Base-by-base conservation (phyloP, 2,329 filamentous ascomycete species). In the Falciphora oryzae region DNA sequence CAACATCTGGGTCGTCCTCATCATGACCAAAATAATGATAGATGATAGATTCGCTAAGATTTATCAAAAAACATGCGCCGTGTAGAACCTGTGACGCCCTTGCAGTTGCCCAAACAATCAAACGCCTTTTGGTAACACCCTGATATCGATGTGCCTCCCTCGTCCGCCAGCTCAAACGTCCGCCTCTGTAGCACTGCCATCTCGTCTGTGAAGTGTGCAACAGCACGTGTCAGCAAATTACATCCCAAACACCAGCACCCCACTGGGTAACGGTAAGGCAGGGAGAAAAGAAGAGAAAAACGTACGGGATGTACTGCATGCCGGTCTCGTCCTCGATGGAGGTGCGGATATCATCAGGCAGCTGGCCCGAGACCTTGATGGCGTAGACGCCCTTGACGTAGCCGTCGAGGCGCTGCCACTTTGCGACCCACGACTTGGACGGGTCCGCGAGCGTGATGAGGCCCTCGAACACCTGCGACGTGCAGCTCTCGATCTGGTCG, bases 401-500 rank as follows among this genome's bases (percentile, higher is more conserved):
- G 64, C 86, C 87, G 75, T 97, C 92, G 66, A 99, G 79, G 11
- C 95, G 86, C 82, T 98, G 93, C 90, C 93, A 98, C 74, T 92
- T 91, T n/a, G 94, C 93, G 61, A 98, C 92, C 95, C 95, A 99
- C 72, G 91, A 96, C 70, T 83, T 85, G 58, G 80, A 79, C n/a
- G 93, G 93, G 74, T 97, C 89, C 61, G 89, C 87, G 53, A 98
- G 84, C 57, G 91, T 87, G 75, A 98, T 92, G 68, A 97, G 79
- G 61, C 95, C 95, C 76, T 99, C 95, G 75, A 95, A 99, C 69
- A 98, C 93, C 73, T 94, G 91, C 18, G 92, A 97, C 27, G 95
- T 99, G 84, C 93, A 97, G 79, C 93, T 92, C 74, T 92, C 88
- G 73, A 98, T 91, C 68, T 88, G 85, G 67, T 99, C 95, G 70